A percentile compares a stretch with the other conserved stretches of the same genome.
Conservation (phyloP, 345 rosid genomes). For the Microcos paniculata region DNA sequence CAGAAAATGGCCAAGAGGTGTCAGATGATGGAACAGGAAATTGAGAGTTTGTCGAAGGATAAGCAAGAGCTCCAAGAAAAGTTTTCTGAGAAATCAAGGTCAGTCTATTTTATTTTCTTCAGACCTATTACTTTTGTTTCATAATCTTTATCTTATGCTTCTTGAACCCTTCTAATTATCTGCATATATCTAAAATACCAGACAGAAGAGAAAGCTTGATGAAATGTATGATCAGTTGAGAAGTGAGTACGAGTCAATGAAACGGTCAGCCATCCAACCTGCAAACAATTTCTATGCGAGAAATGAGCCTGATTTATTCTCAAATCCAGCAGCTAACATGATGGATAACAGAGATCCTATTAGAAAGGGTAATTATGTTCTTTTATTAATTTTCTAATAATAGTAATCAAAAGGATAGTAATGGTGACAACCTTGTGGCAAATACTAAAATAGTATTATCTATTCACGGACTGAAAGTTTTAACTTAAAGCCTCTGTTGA, state of each 20-base stretch:
- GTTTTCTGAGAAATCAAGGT: constrained; percentile 91
- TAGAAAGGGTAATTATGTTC: constrained; percentile 61
- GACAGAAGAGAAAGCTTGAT: constrained; percentile 97
- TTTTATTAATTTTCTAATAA: constrained; percentile 7
- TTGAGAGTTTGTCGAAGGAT: constrained; percentile 80
- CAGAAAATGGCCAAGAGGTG: constrained; percentile 85
- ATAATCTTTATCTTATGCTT: background rate
- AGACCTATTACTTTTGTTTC: constrained; percentile 7
- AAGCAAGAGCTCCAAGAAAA: constrained; percentile 96
- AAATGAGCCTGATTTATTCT: constrained; percentile 72
- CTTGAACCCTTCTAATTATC: constrained; percentile 14
- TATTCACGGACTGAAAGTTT: background rate
- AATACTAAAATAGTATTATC: background rate
- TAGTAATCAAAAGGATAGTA: constrained; percentile 12
- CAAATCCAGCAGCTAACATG: constrained; percentile 54
- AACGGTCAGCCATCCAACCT: constrained; percentile 84
- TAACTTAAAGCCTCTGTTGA: background rate
- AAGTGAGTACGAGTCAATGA: constrained; percentile 68
- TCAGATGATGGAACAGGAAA: constrained; percentile 94
- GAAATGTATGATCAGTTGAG: constrained; percentile 96
- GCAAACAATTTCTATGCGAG: constrained; percentile 61
- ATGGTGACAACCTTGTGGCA: background rate
- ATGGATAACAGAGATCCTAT: constrained; percentile 61
- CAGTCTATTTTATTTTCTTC: constrained; percentile 18
- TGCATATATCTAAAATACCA: constrained; percentile 28